Conservation (phyloP, 129 eudicot genomes). For the Solidago caesia region DNA sequence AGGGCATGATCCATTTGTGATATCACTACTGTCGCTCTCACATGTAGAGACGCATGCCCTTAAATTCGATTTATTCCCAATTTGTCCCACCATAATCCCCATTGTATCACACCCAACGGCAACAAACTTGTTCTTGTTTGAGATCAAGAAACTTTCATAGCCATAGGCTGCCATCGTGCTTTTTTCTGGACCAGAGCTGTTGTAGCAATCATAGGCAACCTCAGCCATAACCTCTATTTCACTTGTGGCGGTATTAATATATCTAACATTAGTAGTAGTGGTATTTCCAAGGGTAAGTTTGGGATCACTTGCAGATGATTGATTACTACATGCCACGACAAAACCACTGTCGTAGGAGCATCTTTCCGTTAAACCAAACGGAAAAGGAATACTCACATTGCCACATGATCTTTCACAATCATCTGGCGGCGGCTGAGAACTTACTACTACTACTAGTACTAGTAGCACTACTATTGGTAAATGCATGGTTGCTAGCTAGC, state of each 20-base stretch:
- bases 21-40: neutral
- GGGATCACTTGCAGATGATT: conserved; percentile 1
- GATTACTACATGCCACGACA: conserved; percentile 21
- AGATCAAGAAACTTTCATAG: neutral
- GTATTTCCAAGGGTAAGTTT: neutral
- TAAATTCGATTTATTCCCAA: neutral
- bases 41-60: conserved; percentile 28
- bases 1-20: conserved; percentile 29
- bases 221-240: conserved; percentile 9
- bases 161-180: too few species aligned
- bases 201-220: conserved; percentile 26
- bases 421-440: neutral
- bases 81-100: too few species aligned
- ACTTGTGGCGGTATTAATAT: neutral
- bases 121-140: conserved; percentile 24
- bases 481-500: conserved; percentile 18
- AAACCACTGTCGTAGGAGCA: conserved; percentile 18
- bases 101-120: conserved; percentile 34
- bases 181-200: neutral
- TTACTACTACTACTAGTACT: conserved; percentile 1
- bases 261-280: neutral
- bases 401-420: conserved; percentile 32
- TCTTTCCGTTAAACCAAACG: conserved; percentile 26
- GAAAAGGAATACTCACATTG: conserved; percentile 16
- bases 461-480: neutral